A percentile compares a stretch with the other conserved stretches of the same genome.
Conservation (phyloP, 129 eudicot species). For the Helianthus annuus region HanXRQr2.0-SUNRISE NC_035435.2:136700776-136701275, state of each 20-base stretch:
- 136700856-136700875: too few relatives aligned
- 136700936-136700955: neutral
- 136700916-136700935: too few relatives aligned
- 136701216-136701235: constrained; percentile 50
- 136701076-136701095: neutral
- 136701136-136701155: constrained; percentile 15
- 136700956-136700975: neutral
- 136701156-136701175: constrained; percentile 65
- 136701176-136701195: constrained; percentile 48
- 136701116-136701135: neutral
- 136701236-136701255: constrained; percentile 49
- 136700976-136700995: neutral
- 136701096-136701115: neutral
- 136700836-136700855: too few relatives aligned
- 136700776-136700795: too few relatives aligned
- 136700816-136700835: too few relatives aligned
- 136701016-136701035: neutral
- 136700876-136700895: too few relatives aligned
- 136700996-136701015: neutral
- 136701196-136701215: constrained; percentile 17
- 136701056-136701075: neutral
- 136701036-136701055: neutral
- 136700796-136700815: too few relatives aligned
- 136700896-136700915: too few relatives aligned
- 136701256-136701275: constrained; percentile 19